Evolutionary conservation across 495 filamentous ascomycete species (phyloP).

Genomic region (Margaritispora aquatica): DNA sequence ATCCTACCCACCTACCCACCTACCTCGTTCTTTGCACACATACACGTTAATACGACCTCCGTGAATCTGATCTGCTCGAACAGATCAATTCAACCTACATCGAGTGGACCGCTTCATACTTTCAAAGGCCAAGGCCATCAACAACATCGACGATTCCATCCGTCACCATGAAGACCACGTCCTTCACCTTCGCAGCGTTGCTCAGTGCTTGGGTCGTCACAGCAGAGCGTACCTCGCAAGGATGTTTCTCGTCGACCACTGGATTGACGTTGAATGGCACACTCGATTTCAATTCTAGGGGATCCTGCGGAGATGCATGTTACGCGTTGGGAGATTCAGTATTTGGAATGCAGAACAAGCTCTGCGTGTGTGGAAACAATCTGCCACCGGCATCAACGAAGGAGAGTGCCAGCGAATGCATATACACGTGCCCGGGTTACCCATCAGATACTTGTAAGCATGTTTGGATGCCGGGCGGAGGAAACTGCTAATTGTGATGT

Average conservation of each 20-base stretch:
- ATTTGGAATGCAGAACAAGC: constrained; percentile 34
- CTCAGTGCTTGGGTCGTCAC: constrained; percentile 1
- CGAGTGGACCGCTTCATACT: constrained; percentile 7
- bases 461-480: background rate
- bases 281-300: constrained; percentile 30
- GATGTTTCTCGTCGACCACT: constrained; percentile 35
- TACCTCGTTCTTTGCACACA: background rate
- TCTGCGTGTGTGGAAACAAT: constrained; percentile 57
- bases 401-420: constrained; percentile 46
- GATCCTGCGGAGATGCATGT: constrained; percentile 37
- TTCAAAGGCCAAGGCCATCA: constrained; percentile 15
- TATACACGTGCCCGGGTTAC: constrained; percentile 50
- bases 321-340: constrained; percentile 23
- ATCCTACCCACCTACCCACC: background rate
- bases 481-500: constrained; percentile 26
- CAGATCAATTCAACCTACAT: background rate
- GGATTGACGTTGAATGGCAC: constrained; percentile 28
- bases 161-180: constrained; percentile 20
- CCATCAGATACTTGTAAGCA: constrained; percentile 51
- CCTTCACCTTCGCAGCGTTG: constrained; percentile 10
- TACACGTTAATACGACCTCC: no score
- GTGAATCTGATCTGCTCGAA: background rate
- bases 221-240: constrained; percentile 19
- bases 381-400: constrained; percentile 43
- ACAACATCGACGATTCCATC: background rate